These are phyloP conservation scores for Suillus brevipes DNA, from an alignment of 768 basidiomycete species.

Conservation along the genomic window DNA sequence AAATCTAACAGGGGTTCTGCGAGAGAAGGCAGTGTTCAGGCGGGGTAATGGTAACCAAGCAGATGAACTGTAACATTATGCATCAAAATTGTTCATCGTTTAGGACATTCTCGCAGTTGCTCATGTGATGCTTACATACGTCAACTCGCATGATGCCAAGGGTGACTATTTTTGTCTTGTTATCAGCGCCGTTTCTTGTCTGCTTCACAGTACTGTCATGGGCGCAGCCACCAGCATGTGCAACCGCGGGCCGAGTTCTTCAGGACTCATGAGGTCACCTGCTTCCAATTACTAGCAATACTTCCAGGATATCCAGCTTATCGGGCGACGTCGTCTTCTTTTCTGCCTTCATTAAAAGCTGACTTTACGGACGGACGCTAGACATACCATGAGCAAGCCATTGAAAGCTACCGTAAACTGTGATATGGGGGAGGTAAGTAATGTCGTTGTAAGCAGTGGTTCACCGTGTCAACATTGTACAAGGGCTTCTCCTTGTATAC, in stretches of 20 bases:
- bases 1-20: neutral
- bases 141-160: neutral
- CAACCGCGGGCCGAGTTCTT: neutral
- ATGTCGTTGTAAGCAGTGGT: neutral
- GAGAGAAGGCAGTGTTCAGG: neutral
- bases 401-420: slow-evolving; percentile 50
- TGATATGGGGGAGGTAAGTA: slow-evolving; percentile 54
- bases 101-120: neutral
- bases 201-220: neutral
- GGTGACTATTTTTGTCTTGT: neutral
- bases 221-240: neutral
- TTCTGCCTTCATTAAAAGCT: neutral
- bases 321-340: neutral
- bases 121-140: neutral
- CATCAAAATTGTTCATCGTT: neutral
- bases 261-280: neutral
- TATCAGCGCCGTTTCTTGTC: neutral
- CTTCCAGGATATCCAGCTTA: neutral
- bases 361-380: neutral
- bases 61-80: neutral
- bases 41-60: neutral
- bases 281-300: neutral
- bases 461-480: neutral
- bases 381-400: slow-evolving; percentile 19
- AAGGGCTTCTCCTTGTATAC: slow-evolving; percentile 55